Base-by-base conservation (phyloP, 805 yeast genomes). In the Pichia occidentalis region DNA sequence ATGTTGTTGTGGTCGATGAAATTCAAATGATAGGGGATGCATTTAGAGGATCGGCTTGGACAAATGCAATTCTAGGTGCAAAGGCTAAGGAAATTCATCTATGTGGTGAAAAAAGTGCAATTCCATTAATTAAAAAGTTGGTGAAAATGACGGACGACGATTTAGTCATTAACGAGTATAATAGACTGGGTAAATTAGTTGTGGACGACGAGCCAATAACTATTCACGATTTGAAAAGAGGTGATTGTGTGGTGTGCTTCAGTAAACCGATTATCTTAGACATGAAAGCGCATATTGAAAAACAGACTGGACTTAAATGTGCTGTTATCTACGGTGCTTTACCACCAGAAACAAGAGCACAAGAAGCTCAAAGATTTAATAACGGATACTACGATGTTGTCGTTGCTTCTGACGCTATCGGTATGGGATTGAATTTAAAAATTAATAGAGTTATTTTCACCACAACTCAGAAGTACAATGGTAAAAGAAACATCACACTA, bases 401-500 rank as follows among this genome's bases (percentile, higher is more conserved):
- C 26, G 84, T 92, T 6, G 97, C 98, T 1, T 84, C 95, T 2
- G 97, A 92, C 63, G 98, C 98, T 0, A 78, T 92, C 45, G 98
- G 98, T 2, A 90, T 92, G 97, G 98, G 98, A 0, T 67, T 92
- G 37, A 92, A 92, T 53, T 65, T 92, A 51, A 80, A 84, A 19
- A 88, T 92, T 47, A 75, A 78, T 42, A 65, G 97, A 43, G 73
- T 92, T 5, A 71, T 92, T 1, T 88, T 92, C 54, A 74, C 82
- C 13, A 69, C 80, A 1, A 63, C 73, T 20, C 56, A 56, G 34
- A 92, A 92, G 58, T 88, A 72, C 49, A 75, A 86, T 53, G 97
- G 97, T 5, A 54, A 51, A 11, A 60, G 57, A 12, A 60, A 66
- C 42, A 59, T 58, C 7, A 55, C 55, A 1, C 57, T 92, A 22